phyloP scores from a whole-genome alignment of 2,329 filamentous ascomycete species.

The Dactylellina drechsleri region DNA sequence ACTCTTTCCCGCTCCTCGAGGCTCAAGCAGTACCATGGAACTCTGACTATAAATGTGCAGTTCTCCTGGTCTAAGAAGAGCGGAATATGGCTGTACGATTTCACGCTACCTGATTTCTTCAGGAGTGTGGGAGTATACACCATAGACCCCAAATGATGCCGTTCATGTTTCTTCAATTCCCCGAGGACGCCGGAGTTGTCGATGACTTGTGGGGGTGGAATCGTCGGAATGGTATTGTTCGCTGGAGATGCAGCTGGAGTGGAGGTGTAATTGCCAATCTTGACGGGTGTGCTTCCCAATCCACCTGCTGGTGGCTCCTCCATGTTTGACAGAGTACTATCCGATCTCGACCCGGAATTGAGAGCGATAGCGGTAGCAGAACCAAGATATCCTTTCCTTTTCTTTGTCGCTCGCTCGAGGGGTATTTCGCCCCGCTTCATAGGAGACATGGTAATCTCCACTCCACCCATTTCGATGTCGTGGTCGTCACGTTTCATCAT shows the following conservation, averaged over 20 bases:
- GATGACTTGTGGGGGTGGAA: conserved; percentile 58
- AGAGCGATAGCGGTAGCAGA: neutral
- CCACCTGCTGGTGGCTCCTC: conserved; percentile 26
- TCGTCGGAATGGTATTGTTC: conserved; percentile 24
- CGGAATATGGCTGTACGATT: conserved; percentile 72
- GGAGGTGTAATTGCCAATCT: conserved; percentile 8
- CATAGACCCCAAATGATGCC: conserved; percentile 58
- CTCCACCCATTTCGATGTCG: conserved; percentile 47
- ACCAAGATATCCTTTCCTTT: conserved; percentile 32
- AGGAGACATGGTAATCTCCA: conserved; percentile 31
- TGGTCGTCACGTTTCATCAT: conserved; percentile 43
- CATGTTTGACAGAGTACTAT: conserved; percentile 46
- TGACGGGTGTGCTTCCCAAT: conserved; percentile 32
- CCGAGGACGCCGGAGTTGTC: conserved; percentile 57
- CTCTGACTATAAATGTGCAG: conserved; percentile 87
- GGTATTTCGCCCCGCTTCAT: conserved; percentile 39
- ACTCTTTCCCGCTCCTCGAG: conserved; percentile 80
- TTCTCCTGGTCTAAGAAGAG: conserved; percentile 82
- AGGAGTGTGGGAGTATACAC: conserved; percentile 57
- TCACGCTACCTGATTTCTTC: conserved; percentile 64
- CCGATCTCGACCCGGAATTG: conserved; percentile 30
- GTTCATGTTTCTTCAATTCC: conserved; percentile 55
- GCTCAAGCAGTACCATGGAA: conserved; percentile 81
- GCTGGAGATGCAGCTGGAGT: conserved; percentile 8
- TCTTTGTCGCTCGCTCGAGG: conserved; percentile 33